Evolutionary conservation across 2,329 filamentous ascomycete genomes (phyloP).

Genomic region (Aspergillus viridinutans): DNA sequence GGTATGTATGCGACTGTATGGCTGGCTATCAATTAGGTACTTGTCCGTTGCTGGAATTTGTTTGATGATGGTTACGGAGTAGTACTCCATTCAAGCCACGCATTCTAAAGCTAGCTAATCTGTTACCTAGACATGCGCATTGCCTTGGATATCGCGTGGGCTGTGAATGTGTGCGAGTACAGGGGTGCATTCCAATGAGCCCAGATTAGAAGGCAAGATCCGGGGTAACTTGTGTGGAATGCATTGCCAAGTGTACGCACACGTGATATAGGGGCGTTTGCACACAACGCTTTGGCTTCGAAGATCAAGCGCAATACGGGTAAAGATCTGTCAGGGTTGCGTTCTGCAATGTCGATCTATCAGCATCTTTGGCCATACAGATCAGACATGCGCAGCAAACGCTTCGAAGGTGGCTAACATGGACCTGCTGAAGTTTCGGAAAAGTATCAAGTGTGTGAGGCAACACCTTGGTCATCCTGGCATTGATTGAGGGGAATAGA

Average conservation of each 20-base stretch:
- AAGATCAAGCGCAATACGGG: conserved; percentile 7
- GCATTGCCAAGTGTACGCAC: neutral
- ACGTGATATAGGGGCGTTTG: neutral
- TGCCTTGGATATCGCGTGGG: conserved; percentile 5
- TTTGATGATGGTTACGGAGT: neutral
- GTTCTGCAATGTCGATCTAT: conserved; percentile 12
- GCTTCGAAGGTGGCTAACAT: neutral
- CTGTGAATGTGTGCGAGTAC: conserved; percentile 5
- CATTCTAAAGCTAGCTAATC: neutral
- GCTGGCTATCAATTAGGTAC: neutral
- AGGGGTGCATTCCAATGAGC: conserved; percentile 12
- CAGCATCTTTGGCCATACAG: conserved; percentile 4
- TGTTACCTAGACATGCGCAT: neutral
- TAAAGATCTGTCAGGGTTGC: conserved; percentile 7
- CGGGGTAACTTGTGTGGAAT: neutral
- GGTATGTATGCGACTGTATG: neutral
- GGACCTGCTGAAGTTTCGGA: neutral
- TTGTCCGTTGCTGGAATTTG: neutral
- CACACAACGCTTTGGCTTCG: neutral
- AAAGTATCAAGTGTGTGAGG: neutral
- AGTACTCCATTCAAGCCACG: neutral
- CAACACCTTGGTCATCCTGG: neutral
- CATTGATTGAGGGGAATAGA: neutral
- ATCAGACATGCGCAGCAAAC: conserved; percentile 1
- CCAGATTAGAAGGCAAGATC: conserved; percentile 7